Percentiles rank a stretch among this genome's conserved stretches.
Evolutionary conservation across 2,329 filamentous ascomycete species (phyloP).

Genomic region (Aspergillus hiratsukae): DNA sequence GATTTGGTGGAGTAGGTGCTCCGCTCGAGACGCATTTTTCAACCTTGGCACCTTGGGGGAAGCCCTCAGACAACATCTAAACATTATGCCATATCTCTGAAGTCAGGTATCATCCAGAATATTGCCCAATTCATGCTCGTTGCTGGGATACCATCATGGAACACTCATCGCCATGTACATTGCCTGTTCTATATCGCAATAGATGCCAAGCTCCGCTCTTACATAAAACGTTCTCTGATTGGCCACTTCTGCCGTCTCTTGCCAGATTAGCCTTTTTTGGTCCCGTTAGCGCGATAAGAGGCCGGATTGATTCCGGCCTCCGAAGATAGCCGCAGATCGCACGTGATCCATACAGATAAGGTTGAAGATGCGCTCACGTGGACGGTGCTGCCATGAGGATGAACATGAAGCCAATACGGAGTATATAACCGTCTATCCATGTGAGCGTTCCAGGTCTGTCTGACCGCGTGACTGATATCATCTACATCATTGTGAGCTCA

Average conservation of each 20-base stretch:
- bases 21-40: not conserved
- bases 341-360: not conserved
- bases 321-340: conserved; percentile 25
- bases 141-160: not conserved
- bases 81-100: not conserved
- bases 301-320: conserved; percentile 43
- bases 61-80: not conserved
- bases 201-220: conserved; percentile 16
- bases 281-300: conserved; percentile 20
- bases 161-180: conserved; percentile 4
- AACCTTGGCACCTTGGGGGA: not conserved
- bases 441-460: no score
- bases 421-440: no score
- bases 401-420: not conserved
- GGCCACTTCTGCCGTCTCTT: conserved; percentile 10
- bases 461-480: no score
- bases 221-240: conserved; percentile 14
- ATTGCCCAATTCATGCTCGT: not conserved
- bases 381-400: not conserved
- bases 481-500: no score
- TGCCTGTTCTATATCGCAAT: conserved; percentile 18
- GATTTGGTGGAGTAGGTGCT: conserved; percentile 10
- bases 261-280: conserved; percentile 21
- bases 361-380: no score
- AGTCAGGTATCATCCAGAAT: not conserved